phyloP scores from a whole-genome alignment of 2,329 filamentous ascomycete genomes.

The Trichoderma atrobrunneum region DNA sequence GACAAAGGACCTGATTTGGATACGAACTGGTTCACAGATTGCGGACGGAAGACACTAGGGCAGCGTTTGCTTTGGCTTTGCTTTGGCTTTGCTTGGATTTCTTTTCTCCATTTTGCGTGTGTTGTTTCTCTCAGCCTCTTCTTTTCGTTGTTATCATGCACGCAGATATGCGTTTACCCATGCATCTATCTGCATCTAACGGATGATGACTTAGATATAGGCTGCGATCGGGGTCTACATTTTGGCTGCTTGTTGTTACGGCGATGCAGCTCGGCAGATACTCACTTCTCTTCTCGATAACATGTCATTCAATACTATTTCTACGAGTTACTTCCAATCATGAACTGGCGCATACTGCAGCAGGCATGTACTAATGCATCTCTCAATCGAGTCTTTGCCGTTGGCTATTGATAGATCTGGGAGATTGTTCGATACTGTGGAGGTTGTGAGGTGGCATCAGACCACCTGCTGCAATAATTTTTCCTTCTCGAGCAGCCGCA shows the following conservation, averaged over 20 bases:
- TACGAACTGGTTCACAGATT: constrained; percentile 15
- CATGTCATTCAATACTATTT: neutral
- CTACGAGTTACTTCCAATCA: neutral
- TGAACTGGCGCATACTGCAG: neutral
- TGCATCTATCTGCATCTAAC: constrained; percentile 13
- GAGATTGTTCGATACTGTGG: neutral
- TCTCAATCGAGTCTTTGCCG: neutral
- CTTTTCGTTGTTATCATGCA: neutral
- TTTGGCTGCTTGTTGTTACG: neutral
- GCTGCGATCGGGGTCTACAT: neutral
- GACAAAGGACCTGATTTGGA: neutral
- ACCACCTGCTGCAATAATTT: neutral
- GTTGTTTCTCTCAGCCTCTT: neutral
- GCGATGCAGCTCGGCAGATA: neutral
- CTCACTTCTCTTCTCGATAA: neutral
- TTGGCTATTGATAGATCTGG: neutral
- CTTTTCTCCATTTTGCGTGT: neutral
- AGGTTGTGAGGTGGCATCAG: constrained; percentile 6
- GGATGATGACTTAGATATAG: constrained; percentile 5
- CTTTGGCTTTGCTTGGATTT: neutral
- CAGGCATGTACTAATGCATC: neutral
- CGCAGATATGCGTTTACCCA: neutral
- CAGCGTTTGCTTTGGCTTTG: constrained; percentile 8
- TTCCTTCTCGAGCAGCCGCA: neutral
- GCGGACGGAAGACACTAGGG: constrained; percentile 14